Base-by-base conservation (phyloP, 768 basidiomycete genomes). In the Cyclocybe cylindracea region DNA sequence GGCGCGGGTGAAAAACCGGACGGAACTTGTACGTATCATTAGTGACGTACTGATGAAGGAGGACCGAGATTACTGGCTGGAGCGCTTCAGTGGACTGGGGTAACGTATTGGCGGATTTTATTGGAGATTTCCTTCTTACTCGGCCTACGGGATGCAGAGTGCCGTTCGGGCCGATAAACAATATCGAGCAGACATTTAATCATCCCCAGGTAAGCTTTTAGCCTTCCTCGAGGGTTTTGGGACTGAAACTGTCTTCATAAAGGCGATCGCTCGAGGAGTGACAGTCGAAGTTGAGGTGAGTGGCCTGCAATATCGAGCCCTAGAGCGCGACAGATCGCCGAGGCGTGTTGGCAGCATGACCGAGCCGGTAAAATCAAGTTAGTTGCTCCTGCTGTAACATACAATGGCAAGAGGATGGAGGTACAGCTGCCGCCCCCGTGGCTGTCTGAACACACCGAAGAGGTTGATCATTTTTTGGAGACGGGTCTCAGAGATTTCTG, bases 111-210 rank as follows among this genome's bases (percentile, higher is more conserved):
- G 5, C 42, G 48, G 18, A 45, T 36, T 40, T 18, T 44, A n/a
- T 16, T 24, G 14, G 39, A 38, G 29, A 7, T 18, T 35, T 39
- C 41, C 36, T 18, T 19, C 9, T 39, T 46, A 38, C 16, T 48
- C 44, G 48, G 40, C 48, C 41, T 42, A 29, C 36, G 24, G 31
- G 24, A 10, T 57, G 14, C 55, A 91, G 88, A 9, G 84, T 93
- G 19, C 91, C 91, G 6, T 87, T 88, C 68, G 91, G 89, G 31
- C 95, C 95, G 13, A 96, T 98, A 73, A 97, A 97, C 66, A 87
- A 91, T 59, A 91, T 98, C 53, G 64, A 78, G 53, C 85, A 94
- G 67, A 94, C 95, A 3, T 98, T 97, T 62, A 82, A 84, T 33
- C 95, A 97, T 68, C 92, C 93, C 6, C 84, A 86, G 70, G 77